Evolutionary conservation across 2,329 filamentous ascomycete genomes (phyloP).

Genomic region (Trichoderma sp.): DNA sequence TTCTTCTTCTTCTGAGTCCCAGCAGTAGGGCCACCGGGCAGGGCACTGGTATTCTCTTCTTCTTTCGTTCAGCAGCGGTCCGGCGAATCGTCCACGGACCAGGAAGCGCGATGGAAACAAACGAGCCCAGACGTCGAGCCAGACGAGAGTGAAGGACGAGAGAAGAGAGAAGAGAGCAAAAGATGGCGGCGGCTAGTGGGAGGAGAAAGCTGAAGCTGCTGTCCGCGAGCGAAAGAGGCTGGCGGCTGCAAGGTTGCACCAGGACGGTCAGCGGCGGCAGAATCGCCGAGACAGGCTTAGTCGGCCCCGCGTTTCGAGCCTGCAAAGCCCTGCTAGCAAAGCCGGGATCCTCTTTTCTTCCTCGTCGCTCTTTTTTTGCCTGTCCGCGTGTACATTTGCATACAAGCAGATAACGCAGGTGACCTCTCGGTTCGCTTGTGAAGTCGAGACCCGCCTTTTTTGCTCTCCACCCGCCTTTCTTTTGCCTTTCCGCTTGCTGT

Average conservation of each 20-base stretch:
- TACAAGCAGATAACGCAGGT: constrained; percentile 13
- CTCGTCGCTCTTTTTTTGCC: not conserved
- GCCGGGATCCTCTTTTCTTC: not conserved
- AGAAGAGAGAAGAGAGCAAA: not conserved
- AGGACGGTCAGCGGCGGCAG: constrained; percentile 35
- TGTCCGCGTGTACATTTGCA: constrained; percentile 4
- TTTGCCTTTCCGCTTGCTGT: not conserved
- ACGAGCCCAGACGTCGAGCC: not conserved
- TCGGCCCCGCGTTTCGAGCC: constrained; percentile 21
- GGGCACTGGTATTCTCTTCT: not conserved
- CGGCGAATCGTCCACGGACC: constrained; percentile 10
- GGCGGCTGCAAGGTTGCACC: constrained; percentile 9
- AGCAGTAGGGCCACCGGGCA: constrained; percentile 3
- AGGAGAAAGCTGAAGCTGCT: constrained; percentile 14
- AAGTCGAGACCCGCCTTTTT: constrained; percentile 2
- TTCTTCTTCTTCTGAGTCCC: not conserved
- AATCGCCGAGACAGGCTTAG: constrained; percentile 26
- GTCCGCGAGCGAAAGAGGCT: constrained; percentile 30
- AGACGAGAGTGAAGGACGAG: not conserved
- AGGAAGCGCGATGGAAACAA: not conserved
- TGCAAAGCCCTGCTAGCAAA: not conserved
- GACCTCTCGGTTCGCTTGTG: constrained; percentile 2
- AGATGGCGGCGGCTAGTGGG: not conserved
- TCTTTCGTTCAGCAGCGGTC: constrained; percentile 2
- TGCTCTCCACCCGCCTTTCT: not conserved